Evolutionary conservation across 1,284 basidiomycete species (phyloP), one percentile per base, ranked within the genome.

Genomic region (Megacollybia platyphylla): DNA sequence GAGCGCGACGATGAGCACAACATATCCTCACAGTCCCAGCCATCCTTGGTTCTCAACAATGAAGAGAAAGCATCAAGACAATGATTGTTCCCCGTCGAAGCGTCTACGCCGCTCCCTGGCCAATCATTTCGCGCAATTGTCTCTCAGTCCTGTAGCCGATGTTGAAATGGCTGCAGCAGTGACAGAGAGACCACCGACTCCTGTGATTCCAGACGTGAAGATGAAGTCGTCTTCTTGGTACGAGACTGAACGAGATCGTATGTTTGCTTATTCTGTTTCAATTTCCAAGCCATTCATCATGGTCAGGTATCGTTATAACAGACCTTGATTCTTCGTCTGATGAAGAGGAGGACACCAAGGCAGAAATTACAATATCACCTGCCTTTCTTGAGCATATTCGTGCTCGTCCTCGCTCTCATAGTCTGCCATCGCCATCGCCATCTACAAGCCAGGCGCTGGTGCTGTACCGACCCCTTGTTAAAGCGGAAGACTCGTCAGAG

Each of bases 181-280:
- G 50, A 44, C 48, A 11, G 54, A 57, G 0, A 55, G 46, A 18
- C 56, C 11, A 55, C 53, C 13, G 8, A 47, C 48, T 2, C 47
- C 51, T 5, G 17, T 27, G 2, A 47, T 48, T 13, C 52, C 52
- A 40, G 78, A 82, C 47, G 59, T 76, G 6, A 70, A 65, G 41
- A 85, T 84, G 80, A 73, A 67, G 45, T 52, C 57, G 2, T 65
- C 66, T 8, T 72, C 73, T 13, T 81, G 76, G 76, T 82, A 79
- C 51, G 79, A 85, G 52, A 67, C 72, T 6, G 79, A 81, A 52
- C 77, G 71, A 50, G 75, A 82, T 54, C 70, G 78, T 81, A 57
- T 53, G 77, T 71, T 41, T 31, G 28, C 31, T 34, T 36, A 26
- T 26, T 43, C 20, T 4, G 35, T 36, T 45, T 37, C 43, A 6